Percentiles rank a stretch among this genome's conserved stretches.
phyloP scores from a whole-genome alignment of 2,329 filamentous ascomycete genomes.

The Penicillium oxalicum region DNA sequence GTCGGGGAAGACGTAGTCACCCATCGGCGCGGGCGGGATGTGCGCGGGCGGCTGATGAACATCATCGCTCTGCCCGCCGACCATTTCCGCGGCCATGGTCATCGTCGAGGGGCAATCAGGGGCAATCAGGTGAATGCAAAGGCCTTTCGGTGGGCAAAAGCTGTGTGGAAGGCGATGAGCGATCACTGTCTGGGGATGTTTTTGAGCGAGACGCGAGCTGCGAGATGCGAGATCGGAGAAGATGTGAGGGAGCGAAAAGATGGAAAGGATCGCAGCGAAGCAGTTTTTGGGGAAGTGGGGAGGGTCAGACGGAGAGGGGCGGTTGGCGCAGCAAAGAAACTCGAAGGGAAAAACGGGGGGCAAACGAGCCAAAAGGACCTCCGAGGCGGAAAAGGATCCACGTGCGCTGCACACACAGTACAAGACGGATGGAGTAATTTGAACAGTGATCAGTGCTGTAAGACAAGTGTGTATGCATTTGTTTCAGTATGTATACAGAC shows the following conservation, averaged over 20 bases:
- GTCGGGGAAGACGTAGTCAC: constrained; percentile 42
- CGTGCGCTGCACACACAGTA: no score
- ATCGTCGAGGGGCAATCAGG: background rate
- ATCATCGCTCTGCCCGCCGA: constrained; percentile 25
- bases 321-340: constrained; percentile 7
- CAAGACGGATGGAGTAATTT: constrained; percentile 4
- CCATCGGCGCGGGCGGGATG: constrained; percentile 27
- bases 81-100: constrained; percentile 27
- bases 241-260: background rate
- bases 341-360: background rate
- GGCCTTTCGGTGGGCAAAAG: background rate
- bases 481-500: no score
- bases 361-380: background rate
- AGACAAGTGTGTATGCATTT: no score
- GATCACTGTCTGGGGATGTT: background rate
- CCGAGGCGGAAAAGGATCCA: background rate
- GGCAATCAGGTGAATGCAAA: background rate
- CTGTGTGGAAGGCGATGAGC: no score
- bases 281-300: constrained; percentile 2
- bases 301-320: constrained; percentile 1
- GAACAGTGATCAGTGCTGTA: background rate
- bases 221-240: background rate
- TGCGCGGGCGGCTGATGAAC: constrained; percentile 20
- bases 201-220: background rate
- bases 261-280: background rate